phyloP scores from a whole-genome alignment of 1,284 basidiomycete genomes.

The Leccinum pallidistipes region DNA sequence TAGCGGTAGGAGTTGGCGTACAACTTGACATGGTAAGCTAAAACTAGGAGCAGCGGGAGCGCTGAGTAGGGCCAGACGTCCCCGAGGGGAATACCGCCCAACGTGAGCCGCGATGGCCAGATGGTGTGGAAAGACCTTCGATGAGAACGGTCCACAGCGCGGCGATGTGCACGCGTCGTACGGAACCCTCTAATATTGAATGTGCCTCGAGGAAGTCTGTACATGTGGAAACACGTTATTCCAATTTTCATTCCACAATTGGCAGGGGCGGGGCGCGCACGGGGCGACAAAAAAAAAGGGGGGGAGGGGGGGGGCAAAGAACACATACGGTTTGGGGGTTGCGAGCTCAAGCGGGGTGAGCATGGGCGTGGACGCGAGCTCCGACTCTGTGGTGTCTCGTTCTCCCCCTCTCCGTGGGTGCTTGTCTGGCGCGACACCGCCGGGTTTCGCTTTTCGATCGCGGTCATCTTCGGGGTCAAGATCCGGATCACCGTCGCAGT shows the following conservation, averaged over 20 bases:
- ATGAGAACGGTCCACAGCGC: conserved; percentile 84
- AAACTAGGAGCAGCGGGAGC: conserved; percentile 31
- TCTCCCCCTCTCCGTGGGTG: neutral
- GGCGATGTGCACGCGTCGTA: conserved; percentile 56
- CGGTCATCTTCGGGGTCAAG: neutral
- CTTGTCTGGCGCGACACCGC: conserved; percentile 1
- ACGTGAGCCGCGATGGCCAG: conserved; percentile 80
- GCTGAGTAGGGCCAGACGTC: conserved; percentile 88
- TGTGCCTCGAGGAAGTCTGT: conserved; percentile 71
- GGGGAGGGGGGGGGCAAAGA: neutral
- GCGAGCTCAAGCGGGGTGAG: neutral
- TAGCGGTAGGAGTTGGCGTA: conserved; percentile 37
- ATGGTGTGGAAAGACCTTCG: conserved; percentile 77
- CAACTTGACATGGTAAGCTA: conserved; percentile 30
- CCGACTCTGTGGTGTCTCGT: conserved; percentile 1
- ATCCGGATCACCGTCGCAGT: neutral
- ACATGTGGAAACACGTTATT: neutral
- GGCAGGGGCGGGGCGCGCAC: neutral
- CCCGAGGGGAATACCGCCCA: conserved; percentile 72
- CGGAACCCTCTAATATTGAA: conserved; percentile 43
- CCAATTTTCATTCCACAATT: neutral
- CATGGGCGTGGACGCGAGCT: neutral
- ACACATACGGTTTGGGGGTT: no score
- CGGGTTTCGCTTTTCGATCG: neutral
- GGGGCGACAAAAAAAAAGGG: neutral